Percentiles rank a stretch among this genome's conserved stretches.
These are phyloP conservation scores for Neurospora sp. DNA, from an alignment of 495 filamentous ascomycete genomes.

Conservation along the genomic window DNA sequence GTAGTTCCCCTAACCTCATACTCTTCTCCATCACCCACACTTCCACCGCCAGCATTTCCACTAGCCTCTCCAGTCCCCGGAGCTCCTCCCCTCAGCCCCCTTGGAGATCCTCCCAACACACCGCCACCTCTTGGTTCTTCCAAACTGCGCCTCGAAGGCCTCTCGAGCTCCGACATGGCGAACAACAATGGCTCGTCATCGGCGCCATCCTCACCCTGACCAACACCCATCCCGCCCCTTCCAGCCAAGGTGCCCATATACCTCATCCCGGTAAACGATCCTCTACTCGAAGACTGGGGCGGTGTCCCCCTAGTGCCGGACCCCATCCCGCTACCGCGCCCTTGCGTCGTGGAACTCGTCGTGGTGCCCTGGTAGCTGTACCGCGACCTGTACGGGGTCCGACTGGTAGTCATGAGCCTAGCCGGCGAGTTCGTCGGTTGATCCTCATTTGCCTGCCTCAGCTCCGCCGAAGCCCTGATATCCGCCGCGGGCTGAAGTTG, in stretches of 20 bases:
- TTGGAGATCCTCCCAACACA: not conserved
- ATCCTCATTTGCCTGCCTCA: constrained; percentile 23
- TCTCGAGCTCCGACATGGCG: constrained; percentile 76
- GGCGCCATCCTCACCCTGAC: constrained; percentile 35
- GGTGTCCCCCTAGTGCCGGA: constrained; percentile 11
- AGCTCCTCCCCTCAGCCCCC: not conserved
- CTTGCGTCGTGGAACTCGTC: not conserved
- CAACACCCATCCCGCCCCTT: constrained; percentile 42
- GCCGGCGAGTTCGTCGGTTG: constrained; percentile 17
- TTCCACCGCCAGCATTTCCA: not conserved
- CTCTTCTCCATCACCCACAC: not conserved
- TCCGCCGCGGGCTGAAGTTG: constrained; percentile 36
- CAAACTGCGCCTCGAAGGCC: constrained; percentile 57
- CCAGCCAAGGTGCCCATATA: constrained; percentile 28
- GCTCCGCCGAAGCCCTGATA: constrained; percentile 27
- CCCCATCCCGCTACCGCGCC: constrained; percentile 7
- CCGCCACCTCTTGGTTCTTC: constrained; percentile 52
- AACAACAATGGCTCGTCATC: constrained; percentile 82
- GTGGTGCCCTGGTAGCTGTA: constrained; percentile 6
- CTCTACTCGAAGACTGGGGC: constrained; percentile 22
- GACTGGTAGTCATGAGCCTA: constrained; percentile 11
- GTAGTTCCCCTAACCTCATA: constrained; percentile 1
- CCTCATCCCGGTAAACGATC: constrained; percentile 27
- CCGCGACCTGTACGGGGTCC: constrained; percentile 23
- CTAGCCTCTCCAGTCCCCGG: not conserved